Conservation (phyloP, 192 early-diverging fungal genomes). For the Coemansia sp. region DNA sequence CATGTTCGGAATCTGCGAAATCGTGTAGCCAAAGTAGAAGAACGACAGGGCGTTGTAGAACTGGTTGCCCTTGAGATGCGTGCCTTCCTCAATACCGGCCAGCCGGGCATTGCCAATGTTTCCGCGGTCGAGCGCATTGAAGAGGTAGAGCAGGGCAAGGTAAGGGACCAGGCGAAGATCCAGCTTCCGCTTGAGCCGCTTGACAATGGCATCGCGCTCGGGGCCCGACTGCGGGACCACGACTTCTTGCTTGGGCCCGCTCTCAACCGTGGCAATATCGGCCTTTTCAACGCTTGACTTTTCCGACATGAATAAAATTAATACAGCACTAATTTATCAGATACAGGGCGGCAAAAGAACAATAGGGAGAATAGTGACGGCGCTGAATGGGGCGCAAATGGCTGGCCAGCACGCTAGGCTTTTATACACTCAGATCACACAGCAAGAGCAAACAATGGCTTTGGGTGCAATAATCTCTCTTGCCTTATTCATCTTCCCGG, state of each 20-base stretch:
- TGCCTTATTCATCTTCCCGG: too few species aligned
- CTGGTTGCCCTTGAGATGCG: constrained; percentile 50
- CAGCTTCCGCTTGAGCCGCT: constrained; percentile 53
- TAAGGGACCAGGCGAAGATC: constrained; percentile 61
- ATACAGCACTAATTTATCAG: neutral
- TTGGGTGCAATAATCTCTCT: too few species aligned
- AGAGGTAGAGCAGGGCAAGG: constrained; percentile 62
- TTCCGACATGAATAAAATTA: constrained; percentile 6
- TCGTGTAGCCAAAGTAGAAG: constrained; percentile 59
- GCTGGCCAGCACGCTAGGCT: too few species aligned
- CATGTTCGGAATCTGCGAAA: constrained; percentile 80
- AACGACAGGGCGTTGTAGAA: constrained; percentile 50
- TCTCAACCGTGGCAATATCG: neutral
- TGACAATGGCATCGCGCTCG: constrained; percentile 41
- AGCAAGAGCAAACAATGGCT: too few species aligned
- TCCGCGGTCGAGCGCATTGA: constrained; percentile 64
- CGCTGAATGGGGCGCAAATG: too few species aligned
- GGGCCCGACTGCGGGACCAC: constrained; percentile 34
- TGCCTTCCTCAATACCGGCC: constrained; percentile 43
- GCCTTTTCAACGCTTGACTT: constrained; percentile 1
- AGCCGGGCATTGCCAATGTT: constrained; percentile 70
- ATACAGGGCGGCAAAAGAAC: neutral
- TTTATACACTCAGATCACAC: too few species aligned
- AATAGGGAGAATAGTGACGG: constrained; percentile 1
- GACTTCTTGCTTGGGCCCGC: neutral